These are phyloP conservation scores for Iberis pinnata DNA, from an alignment of 345 rosid species.

Conservation along the genomic window DNA sequence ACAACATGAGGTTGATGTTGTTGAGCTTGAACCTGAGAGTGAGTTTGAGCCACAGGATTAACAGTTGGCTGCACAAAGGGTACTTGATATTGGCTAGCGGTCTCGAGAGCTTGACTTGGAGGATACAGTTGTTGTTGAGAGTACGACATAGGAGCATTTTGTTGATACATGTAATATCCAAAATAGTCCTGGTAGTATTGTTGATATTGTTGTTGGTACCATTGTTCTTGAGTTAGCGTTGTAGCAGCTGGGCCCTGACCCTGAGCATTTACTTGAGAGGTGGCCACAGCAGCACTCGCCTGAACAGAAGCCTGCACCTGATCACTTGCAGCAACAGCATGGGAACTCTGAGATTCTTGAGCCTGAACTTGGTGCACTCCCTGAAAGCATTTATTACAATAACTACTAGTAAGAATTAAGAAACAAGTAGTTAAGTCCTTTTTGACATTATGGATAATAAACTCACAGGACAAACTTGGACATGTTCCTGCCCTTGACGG, in stretches of 20 bases:
- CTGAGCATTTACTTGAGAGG: neutral
- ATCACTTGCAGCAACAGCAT: too few relatives aligned
- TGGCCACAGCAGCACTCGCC: neutral
- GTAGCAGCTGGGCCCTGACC: neutral
- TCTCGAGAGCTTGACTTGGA: neutral
- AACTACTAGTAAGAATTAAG: neutral
- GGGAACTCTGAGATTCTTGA: too few relatives aligned
- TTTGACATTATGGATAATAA: neutral
- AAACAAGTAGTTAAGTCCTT: neutral
- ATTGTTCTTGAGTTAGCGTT: neutral
- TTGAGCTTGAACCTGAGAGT: conserved; percentile 5
- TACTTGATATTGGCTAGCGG: neutral
- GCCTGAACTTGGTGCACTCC: neutral
- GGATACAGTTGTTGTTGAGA: neutral
- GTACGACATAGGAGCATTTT: neutral
- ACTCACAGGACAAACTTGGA: conserved; percentile 74
- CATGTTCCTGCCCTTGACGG: conserved; percentile 73
- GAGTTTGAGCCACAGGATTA: neutral
- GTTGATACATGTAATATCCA: neutral
- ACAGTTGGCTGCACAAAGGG: neutral
- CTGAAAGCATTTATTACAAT: neutral
- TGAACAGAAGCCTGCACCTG: neutral
- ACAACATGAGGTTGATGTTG: neutral
- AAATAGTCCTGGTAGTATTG: neutral
- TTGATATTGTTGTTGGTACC: neutral